phyloP scores from a whole-genome alignment of 176 grass and related monocot species.

The Elymus sibiricus region DNA sequence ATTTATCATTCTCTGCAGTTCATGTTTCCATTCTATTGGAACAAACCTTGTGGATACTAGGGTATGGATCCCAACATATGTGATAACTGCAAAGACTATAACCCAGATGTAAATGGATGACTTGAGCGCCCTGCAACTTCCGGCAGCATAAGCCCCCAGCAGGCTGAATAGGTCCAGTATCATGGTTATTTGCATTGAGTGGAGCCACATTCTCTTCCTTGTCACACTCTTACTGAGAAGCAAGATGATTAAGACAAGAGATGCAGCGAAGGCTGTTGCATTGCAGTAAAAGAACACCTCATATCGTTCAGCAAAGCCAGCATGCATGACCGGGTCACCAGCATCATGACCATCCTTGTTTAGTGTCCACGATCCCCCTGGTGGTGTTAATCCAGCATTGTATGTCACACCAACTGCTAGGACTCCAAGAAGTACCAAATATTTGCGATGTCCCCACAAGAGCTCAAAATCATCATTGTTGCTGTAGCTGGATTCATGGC shows the following conservation, averaged over 20 bases:
- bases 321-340: slow-evolving; percentile 34
- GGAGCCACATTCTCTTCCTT: slow-evolving; percentile 19
- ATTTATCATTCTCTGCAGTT: accelerated
- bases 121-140: slow-evolving; percentile 27
- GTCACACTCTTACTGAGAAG: slow-evolving; percentile 45
- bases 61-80: slow-evolving; percentile 35
- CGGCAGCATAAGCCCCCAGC: slow-evolving; percentile 53
- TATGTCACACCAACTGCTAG: slow-evolving; percentile 44
- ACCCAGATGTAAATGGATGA: slow-evolving; percentile 52
- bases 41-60: slow-evolving; percentile 21
- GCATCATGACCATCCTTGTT: not conserved
- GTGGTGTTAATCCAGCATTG: slow-evolving; percentile 43
- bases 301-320: not conserved
- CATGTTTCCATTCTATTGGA: not conserved
- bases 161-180: slow-evolving; percentile 42
- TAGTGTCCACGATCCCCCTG: slow-evolving; percentile 2
- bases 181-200: slow-evolving; percentile 46
- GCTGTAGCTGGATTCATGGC: not conserved
- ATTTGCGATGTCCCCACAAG: slow-evolving; percentile 41
- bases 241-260: slow-evolving; percentile 56
- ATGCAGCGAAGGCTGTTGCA: slow-evolving; percentile 42
- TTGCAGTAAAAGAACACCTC: slow-evolving; percentile 48
- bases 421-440: slow-evolving; percentile 32
- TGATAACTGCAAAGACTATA: slow-evolving; percentile 30
- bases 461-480: not conserved